Base-by-base conservation (phyloP, 192 early-diverging fungal species). In the Backusella parvicylindrica region DNA sequence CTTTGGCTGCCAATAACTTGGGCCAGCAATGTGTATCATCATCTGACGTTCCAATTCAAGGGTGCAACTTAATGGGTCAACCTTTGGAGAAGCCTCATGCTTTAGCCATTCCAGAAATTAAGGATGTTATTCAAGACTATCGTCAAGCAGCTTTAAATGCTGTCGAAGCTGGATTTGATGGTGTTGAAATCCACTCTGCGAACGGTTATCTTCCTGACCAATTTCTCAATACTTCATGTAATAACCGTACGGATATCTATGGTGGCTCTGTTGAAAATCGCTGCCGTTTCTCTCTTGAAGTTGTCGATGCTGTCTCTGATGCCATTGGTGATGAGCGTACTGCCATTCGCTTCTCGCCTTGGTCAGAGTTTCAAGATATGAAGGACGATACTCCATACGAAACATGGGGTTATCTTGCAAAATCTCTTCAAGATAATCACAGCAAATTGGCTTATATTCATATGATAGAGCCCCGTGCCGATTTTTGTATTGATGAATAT, bases 151-250 rank as follows among this genome's bases (percentile, higher is more conserved):
- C 96, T 0, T 75, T 75, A 35, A 88, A 92, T 53, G 93, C 97
- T 0, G 79, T 87, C 28, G 82, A 86, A 60, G 95, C 96, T 16
- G 95, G 94, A 1, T 94, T 96, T 76, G 94, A 98, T 69, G 90
- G 90, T 38, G 79, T 97, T 16, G 97, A 98, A 80, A 82, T 98
- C 23, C 96, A 97, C 64, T 89, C 82, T 66, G 96, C 97, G 0
- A 93, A 98, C 76, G 97, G 97, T 16, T 98, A 95, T 80, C 82
- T 98, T 56, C 73, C 92, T 64, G 84, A 92, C 78, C 84, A 91
- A 79, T 95, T 97, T 76, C 70, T 96, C 18, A 90, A 88, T n/a
- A 89, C 92, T 1, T 56, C 92, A n/a, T 85, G 89, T 56, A 97
- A 98, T 83, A 68, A 89, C 28, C 91, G 97, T 71, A 95, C 93